Base-by-base conservation (phyloP, 768 basidiomycete genomes). In the Hortiboletus campestris region DNA sequence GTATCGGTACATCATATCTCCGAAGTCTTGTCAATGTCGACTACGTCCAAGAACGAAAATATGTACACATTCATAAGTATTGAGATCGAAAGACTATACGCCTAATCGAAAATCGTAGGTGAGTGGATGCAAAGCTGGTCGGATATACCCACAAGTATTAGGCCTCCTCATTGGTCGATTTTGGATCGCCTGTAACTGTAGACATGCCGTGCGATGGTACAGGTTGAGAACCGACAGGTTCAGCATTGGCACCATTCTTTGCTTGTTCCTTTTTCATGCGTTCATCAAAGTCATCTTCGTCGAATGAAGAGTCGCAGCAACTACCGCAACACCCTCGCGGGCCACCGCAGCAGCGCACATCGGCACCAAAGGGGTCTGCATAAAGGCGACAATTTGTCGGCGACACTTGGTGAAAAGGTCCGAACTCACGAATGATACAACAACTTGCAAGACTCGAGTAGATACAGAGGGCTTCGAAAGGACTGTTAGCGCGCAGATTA, bases 271-370 rank as follows among this genome's bases (percentile, higher is more conserved):
- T 59, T 39, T 58, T 69, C 58, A 69, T 13, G 36, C 57, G 69
- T 41, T 71, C 69, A 31, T 71, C 69, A 46, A 71, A 63, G 51
- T 63, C 56, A 31, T 72, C 70, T 16, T 62, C 41, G 51, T 71
- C 41, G 49, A 72, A 72, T 40, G 65, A 62, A n/a, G 63, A 58
- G 22, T 63, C 60, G 14, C 51, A 71, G 35, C 71, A 69, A 42
- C 61, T 59, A 13, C 65, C 60, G 42, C 69, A 71, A 34, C 65
- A 71, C 14, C 69, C 68, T 49, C 53, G 57, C 17, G 58, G 54
- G 13, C 68, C 69, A 51, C 68, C 54, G 28, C 68, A 72, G 41
- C 66, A 70, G 20, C 38, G 41, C 25, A 32, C 44, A 28, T 62
- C 55, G 17, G 59, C 56, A 32, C 69, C 71, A 38, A 61, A 63